A percentile compares a stretch with the other conserved stretches of the same genome.
phyloP scores from a whole-genome alignment of 1,284 basidiomycete species.

The Melampsora americana region DNA sequence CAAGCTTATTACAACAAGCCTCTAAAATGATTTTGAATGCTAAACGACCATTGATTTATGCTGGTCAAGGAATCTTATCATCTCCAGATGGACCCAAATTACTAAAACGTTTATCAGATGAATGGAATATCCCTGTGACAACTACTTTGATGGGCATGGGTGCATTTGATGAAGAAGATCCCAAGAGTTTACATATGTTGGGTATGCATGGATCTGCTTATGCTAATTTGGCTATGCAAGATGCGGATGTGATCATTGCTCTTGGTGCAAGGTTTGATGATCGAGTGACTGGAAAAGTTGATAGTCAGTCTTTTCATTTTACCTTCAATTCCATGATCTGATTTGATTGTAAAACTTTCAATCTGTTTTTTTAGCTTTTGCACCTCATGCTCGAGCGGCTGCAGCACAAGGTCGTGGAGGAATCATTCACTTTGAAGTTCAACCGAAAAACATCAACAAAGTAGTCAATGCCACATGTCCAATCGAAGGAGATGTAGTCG shows the following conservation, averaged over 20 bases:
- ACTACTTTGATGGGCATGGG: constrained; percentile 95
- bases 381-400: constrained; percentile 82
- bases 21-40: constrained; percentile 87
- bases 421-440: constrained; percentile 98
- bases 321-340: background rate
- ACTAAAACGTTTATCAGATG: constrained; percentile 72
- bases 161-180: constrained; percentile 83
- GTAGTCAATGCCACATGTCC: constrained; percentile 92
- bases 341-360: constrained; percentile 8
- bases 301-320: constrained; percentile 57
- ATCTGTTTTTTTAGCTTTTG: constrained; percentile 64
- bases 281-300: constrained; percentile 89
- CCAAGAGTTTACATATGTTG: constrained; percentile 87
- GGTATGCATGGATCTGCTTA: constrained; percentile 99
- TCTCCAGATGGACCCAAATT: constrained; percentile 78
- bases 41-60: constrained; percentile 87
- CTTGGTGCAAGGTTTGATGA: constrained; percentile 96
- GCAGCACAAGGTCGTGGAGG: constrained; percentile 82
- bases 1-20: constrained; percentile 66
- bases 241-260: constrained; percentile 95
- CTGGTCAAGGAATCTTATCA: constrained; percentile 84
- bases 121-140: constrained; percentile 92
- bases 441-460: constrained; percentile 99
- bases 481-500: constrained; percentile 85
- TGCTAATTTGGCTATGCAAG: constrained; percentile 95